A percentile compares a stretch with the other conserved stretches of the same genome.
These are phyloP conservation scores for Neophaeococcomyces mojaviensis DNA, from an alignment of 2,329 filamentous ascomycete genomes.

Conservation along the genomic window DNA sequence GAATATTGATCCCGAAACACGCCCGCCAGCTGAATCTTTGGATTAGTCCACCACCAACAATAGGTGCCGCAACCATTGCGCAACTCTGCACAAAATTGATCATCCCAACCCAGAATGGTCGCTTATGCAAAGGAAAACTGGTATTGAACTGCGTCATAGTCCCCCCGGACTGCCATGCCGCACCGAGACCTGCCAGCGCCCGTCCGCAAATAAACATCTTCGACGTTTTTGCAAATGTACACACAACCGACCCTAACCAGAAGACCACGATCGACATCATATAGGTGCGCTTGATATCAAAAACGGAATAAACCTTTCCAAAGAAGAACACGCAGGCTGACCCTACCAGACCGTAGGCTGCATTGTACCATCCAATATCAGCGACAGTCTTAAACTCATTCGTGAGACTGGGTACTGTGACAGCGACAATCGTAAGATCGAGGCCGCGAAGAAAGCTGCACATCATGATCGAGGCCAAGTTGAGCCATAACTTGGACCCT, in stretches of 20 bases:
- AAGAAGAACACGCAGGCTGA: not conserved
- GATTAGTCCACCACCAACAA: conserved; percentile 31
- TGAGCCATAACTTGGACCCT: conserved; percentile 5
- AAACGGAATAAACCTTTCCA: conserved; percentile 26
- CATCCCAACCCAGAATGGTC: conserved; percentile 25
- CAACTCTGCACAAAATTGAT: conserved; percentile 24
- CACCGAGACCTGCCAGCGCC: conserved; percentile 27
- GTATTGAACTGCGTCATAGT: conserved; percentile 15
- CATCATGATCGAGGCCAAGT: not conserved
- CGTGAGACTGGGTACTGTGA: conserved; percentile 10
- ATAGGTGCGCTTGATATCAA: conserved; percentile 26
- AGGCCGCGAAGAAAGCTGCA: not conserved
- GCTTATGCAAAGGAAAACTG: conserved; percentile 23
- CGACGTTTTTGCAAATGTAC: conserved; percentile 15
- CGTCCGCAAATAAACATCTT: conserved; percentile 24
- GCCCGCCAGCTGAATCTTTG: conserved; percentile 30
- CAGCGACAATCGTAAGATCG: conserved; percentile 6
- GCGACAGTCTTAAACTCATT: conserved; percentile 24
- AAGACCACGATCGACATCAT: conserved; percentile 21
- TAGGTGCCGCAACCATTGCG: conserved; percentile 25
- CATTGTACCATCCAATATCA: conserved; percentile 27
- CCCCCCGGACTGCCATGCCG: conserved; percentile 18
- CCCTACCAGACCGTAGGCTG: not conserved
- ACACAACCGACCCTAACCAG: conserved; percentile 19
- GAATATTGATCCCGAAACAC: conserved; percentile 37